Percentiles rank a stretch among this genome's conserved stretches.
These are phyloP conservation scores for Penicillium sp. DNA, from an alignment of 2,329 filamentous ascomycete species.

Conservation along the genomic window DNA sequence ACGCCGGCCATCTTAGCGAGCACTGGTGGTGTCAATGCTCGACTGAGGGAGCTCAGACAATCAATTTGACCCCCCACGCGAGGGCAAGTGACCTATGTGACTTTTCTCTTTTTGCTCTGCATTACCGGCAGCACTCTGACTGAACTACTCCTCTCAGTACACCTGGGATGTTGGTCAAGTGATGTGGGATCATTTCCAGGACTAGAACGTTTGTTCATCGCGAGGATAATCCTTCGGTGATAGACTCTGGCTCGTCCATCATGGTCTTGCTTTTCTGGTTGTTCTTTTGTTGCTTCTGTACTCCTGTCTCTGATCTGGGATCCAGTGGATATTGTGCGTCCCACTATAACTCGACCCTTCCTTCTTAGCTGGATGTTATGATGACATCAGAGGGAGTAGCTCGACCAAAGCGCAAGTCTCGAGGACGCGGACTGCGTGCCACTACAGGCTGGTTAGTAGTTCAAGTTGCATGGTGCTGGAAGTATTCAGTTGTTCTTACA, in stretches of 20 bases:
- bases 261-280: no score
- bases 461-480: neutral
- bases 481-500: neutral
- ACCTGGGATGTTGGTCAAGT: no score
- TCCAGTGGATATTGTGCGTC: no score
- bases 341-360: no score
- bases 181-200: no score
- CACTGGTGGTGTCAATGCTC: neutral
- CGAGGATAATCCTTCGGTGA: no score
- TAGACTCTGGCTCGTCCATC: no score
- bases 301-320: no score
- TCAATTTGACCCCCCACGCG: neutral
- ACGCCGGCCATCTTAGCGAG: neutral
- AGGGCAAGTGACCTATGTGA: neutral
- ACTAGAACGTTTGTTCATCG: no score
- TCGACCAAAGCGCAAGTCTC: slow-evolving; percentile 22
- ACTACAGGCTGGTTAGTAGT: slow-evolving; percentile 28
- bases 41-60: neutral
- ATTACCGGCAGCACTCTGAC: no score
- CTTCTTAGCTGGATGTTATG: neutral
- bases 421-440: slow-evolving; percentile 27
- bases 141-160: no score
- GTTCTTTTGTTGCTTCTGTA: no score
- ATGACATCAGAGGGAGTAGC: neutral
- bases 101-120: neutral